Base-by-base conservation (phyloP, 2,329 filamentous ascomycete species). In the Lizonia empirigonia region DNA sequence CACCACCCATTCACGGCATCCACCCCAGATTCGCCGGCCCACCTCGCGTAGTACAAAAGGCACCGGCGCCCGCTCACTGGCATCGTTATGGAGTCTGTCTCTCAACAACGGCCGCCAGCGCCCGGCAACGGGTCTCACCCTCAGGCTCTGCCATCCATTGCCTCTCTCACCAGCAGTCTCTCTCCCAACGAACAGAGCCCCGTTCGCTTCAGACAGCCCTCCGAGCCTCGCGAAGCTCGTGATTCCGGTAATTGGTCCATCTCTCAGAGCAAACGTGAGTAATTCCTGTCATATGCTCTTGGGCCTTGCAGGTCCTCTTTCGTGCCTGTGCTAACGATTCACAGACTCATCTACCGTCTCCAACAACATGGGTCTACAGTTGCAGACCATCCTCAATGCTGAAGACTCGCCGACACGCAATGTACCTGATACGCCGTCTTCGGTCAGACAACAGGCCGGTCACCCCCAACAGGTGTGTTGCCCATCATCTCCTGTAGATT, bases 191-290 rank as follows among this genome's bases (percentile, higher is more conserved):
- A 74, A 44, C 68, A 70, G 50, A 68, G 64, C 44, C 67, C 70
- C 16, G 58, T 64, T 30, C 69, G 60, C 35, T 62, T 63, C 34
- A 63, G 65, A 46, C 72, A 74, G 40, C 64, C 65, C 7, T 63
- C 69, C 4, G 69, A 73, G 52, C 77, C 80, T 64, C 77, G 81
- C 24, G 70, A 73, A 50, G 78, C 81, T 61, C 79, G 82, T 53
- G 82, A 84, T 65, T 84, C 82, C 18, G 81, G 82, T 53, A 82
- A 80, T 65, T 84, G 81, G 81, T 82, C 81, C 44, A 80, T 82
- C 62, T 79, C 81, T 52, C 81, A 81, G 61, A 82, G 80, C 69
- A 81, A 82, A 65, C 79, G 82, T 82, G 72, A 67, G 68, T 54
- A 22, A 20, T 47, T 33, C 38, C 44, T 33, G 27, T 36, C 33